Evolutionary conservation across 495 filamentous ascomycete species (phyloP).

Genomic region (Penicillium steckii): DNA sequence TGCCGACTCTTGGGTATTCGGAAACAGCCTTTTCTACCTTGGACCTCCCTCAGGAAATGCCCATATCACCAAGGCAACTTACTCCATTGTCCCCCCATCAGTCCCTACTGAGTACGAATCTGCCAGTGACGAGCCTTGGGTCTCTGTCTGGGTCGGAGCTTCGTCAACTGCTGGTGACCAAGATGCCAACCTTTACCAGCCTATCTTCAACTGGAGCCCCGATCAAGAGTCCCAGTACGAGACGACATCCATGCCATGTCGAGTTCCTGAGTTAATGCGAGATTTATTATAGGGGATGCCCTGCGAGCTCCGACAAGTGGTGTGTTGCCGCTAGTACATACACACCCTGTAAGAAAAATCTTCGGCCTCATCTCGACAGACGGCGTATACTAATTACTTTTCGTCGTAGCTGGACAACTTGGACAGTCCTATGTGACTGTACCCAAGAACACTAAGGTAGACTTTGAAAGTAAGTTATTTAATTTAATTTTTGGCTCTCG

Average conservation of each 20-base stretch:
- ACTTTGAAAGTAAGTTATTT: constrained; percentile 17
- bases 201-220: constrained; percentile 20
- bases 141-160: constrained; percentile 18
- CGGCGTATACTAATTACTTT: background rate
- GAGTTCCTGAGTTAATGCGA: background rate
- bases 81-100: constrained; percentile 15
- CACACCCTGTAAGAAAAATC: constrained; percentile 11
- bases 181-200: constrained; percentile 16
- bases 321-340: constrained; percentile 20
- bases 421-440: constrained; percentile 20
- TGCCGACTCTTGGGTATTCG: constrained; percentile 16
- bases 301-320: constrained; percentile 15
- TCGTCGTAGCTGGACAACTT: constrained; percentile 20
- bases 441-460: constrained; percentile 11
- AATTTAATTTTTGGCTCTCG: background rate
- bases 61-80: constrained; percentile 21
- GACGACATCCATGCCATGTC: background rate
- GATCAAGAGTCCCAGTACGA: constrained; percentile 21
- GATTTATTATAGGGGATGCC: constrained; percentile 8
- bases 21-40: constrained; percentile 17
- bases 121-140: constrained; percentile 14
- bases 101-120: constrained; percentile 5
- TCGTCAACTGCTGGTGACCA: constrained; percentile 7
- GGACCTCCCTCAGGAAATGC: constrained; percentile 12
- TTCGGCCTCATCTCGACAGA: background rate